Percentiles rank a stretch among this genome's conserved stretches.
phyloP scores from a whole-genome alignment of 306 rosid genomes.

The Fragaria ananassa region DNA sequence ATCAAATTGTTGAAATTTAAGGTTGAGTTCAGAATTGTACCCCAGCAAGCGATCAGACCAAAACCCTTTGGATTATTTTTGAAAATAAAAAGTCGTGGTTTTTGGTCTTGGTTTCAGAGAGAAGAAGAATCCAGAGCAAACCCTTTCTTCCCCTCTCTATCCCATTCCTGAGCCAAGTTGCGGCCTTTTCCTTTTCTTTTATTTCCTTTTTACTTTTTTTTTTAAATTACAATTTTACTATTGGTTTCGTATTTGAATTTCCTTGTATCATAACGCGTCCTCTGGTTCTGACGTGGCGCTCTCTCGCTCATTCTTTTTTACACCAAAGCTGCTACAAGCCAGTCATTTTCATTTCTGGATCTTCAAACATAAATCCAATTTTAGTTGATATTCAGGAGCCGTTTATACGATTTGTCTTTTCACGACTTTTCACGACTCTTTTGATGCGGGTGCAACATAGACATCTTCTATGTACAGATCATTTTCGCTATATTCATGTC shows the following conservation, averaged over 20 bases:
- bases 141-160: neutral
- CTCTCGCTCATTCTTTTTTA: slow-evolving; percentile 2
- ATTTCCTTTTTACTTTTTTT: too few species aligned
- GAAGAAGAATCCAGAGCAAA: slow-evolving; percentile 17
- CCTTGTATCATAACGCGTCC: neutral
- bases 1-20: neutral
- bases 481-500: too few species aligned
- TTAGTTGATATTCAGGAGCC: neutral
- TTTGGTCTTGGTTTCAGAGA: neutral
- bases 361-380: neutral
- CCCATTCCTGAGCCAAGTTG: neutral
- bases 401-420: neutral
- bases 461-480: too few species aligned
- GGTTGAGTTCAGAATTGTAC: neutral
- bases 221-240: too few species aligned
- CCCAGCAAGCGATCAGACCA: neutral
- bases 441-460: too few species aligned
- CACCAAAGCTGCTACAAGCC: slow-evolving; percentile 2
- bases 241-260: too few species aligned
- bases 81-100: neutral
- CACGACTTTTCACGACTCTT: too few species aligned
- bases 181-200: neutral
- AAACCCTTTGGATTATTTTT: neutral
- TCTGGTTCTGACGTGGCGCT: neutral
- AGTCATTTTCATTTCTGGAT: neutral